These are phyloP conservation scores for Fusarium papillatum DNA, from an alignment of 2,329 filamentous ascomycete genomes.

Conservation along the genomic window DNA sequence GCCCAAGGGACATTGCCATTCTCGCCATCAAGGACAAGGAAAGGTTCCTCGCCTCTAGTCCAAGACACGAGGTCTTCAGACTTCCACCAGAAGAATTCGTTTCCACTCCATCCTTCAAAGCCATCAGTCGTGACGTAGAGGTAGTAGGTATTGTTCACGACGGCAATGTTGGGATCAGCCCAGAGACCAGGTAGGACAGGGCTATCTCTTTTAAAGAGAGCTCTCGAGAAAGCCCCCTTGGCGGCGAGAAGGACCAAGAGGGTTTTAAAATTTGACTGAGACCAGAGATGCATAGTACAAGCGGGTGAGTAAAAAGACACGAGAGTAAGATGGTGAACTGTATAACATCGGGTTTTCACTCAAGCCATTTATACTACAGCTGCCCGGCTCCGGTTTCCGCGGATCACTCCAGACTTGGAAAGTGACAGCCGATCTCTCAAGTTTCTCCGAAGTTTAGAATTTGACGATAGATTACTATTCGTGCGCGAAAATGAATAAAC, in stretches of 20 bases:
- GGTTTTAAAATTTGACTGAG: not conserved
- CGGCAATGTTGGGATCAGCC: slow-evolving; percentile 62
- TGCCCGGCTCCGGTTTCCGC: not conserved
- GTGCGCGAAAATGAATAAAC: slow-evolving; percentile 8
- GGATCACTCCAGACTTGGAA: not conserved
- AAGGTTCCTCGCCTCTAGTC: slow-evolving; percentile 55
- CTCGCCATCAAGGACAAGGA: slow-evolving; percentile 60
- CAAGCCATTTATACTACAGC: not conserved
- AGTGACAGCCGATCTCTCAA: not conserved
- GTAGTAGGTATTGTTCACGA: slow-evolving; percentile 59
- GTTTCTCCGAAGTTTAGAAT: not conserved
- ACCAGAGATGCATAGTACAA: slow-evolving; percentile 12
- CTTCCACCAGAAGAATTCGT: slow-evolving; percentile 63
- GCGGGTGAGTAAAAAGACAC: not conserved
- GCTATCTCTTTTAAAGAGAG: slow-evolving; percentile 40
- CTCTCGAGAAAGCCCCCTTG: not conserved
- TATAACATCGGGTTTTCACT: not conserved
- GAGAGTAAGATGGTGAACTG: not conserved
- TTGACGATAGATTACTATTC: slow-evolving; percentile 9
- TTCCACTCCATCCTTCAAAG: slow-evolving; percentile 57
- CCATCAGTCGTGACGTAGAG: slow-evolving; percentile 63
- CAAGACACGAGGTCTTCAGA: slow-evolving; percentile 58
- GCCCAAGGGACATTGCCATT: slow-evolving; percentile 73
- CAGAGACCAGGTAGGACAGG: slow-evolving; percentile 55
- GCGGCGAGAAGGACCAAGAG: slow-evolving; percentile 2